Percentiles rank a stretch among this genome's conserved stretches.
These are phyloP conservation scores for Pseudogymnoascus sp. DNA, from an alignment of 2,329 filamentous ascomycete genomes.

Conservation along the genomic window DNA sequence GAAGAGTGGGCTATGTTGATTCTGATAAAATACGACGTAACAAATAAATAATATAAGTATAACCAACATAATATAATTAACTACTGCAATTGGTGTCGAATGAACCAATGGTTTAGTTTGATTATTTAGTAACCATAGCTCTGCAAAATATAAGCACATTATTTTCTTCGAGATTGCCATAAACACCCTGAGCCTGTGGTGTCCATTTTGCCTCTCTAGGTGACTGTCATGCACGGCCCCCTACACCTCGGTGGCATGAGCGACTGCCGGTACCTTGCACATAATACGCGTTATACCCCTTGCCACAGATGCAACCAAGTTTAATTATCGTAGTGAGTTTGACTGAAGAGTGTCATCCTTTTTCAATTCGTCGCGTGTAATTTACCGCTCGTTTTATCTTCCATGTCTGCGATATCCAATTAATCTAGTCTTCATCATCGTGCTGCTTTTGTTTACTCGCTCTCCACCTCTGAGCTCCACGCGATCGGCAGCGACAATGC, in stretches of 20 bases:
- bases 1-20: not conserved
- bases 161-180: not conserved
- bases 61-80: not conserved
- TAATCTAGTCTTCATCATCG: not conserved
- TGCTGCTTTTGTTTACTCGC: not conserved
- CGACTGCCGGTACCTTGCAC: not conserved
- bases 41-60: not conserved
- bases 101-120: not conserved
- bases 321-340: not conserved
- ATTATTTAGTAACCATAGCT: not conserved
- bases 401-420: not conserved
- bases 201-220: not conserved
- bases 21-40: not conserved
- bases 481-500: not conserved
- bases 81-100: not conserved
- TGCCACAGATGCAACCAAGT: not conserved
- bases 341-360: not conserved
- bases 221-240: not conserved
- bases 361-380: not conserved
- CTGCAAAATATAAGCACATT: not conserved
- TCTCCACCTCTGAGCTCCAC: not conserved
- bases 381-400: not conserved
- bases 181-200: not conserved
- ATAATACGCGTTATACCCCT: not conserved
- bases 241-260: not conserved